Percentiles rank a stretch among this genome's conserved stretches.
Evolutionary conservation across 495 filamentous ascomycete species (phyloP).

Genomic region (Aspergillus leporis): DNA sequence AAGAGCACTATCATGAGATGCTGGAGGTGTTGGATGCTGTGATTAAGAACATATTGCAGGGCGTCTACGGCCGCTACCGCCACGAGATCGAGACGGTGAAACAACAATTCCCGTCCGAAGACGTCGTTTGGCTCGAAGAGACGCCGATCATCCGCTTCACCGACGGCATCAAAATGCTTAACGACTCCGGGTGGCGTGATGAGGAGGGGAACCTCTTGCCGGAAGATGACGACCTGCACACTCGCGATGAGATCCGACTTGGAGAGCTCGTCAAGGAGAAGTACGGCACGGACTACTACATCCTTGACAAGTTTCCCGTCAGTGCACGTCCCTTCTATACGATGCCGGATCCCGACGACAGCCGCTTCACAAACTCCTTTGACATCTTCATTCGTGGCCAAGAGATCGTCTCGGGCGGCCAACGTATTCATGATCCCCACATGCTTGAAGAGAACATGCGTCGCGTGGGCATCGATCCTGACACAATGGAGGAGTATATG

Average conservation of each 20-base stretch:
- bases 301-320: constrained; percentile 89
- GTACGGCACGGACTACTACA: constrained; percentile 87
- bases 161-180: constrained; percentile 77
- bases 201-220: constrained; percentile 71
- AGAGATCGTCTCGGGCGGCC: constrained; percentile 87
- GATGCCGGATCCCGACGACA: constrained; percentile 80
- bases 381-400: constrained; percentile 95
- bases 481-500: constrained; percentile 82
- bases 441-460: constrained; percentile 78
- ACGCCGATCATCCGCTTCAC: constrained; percentile 80
- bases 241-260: constrained; percentile 83
- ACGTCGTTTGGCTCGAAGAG: constrained; percentile 75
- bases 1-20: constrained; percentile 86
- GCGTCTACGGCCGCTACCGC: constrained; percentile 62
- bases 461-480: constrained; percentile 70
- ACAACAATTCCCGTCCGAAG: constrained; percentile 64
- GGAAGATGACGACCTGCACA: constrained; percentile 75
- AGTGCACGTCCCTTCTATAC: constrained; percentile 89
- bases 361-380: constrained; percentile 81
- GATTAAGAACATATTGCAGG: constrained; percentile 80
- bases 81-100: constrained; percentile 70
- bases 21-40: constrained; percentile 71
- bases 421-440: constrained; percentile 81
- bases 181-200: constrained; percentile 74
- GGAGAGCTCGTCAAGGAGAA: constrained; percentile 82